These are phyloP conservation scores for Penicillium bialowiezense DNA, from an alignment of 495 filamentous ascomycete genomes.

Conservation along the genomic window DNA sequence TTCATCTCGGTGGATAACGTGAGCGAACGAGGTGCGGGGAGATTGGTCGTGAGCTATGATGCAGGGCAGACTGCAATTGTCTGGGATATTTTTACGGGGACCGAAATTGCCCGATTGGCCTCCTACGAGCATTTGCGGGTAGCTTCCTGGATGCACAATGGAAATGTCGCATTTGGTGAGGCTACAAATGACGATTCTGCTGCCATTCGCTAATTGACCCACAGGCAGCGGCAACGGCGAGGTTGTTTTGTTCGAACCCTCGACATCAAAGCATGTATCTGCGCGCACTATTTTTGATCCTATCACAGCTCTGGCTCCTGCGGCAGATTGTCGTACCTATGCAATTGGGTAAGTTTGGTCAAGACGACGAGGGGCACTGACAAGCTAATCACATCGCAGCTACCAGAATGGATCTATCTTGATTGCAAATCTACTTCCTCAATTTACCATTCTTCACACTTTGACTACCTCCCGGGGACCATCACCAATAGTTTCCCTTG, in stretches of 20 bases:
- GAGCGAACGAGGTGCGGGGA: slow-evolving; percentile 80
- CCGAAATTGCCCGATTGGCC: slow-evolving; percentile 83
- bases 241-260: slow-evolving; percentile 91
- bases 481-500: slow-evolving; percentile 83
- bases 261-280: slow-evolving; percentile 89
- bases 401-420: slow-evolving; percentile 95
- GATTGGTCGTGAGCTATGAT: slow-evolving; percentile 92
- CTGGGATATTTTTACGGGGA: slow-evolving; percentile 92
- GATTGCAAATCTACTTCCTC: slow-evolving; percentile 81
- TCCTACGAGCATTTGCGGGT: slow-evolving; percentile 83
- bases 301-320: slow-evolving; percentile 85
- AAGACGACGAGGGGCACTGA: not conserved
- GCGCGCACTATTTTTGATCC: slow-evolving; percentile 91
- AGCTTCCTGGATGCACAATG: slow-evolving; percentile 95
- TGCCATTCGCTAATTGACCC: slow-evolving; percentile 2
- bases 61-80: slow-evolving; percentile 88
- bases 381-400: slow-evolving; percentile 41
- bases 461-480: slow-evolving; percentile 77
- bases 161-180: slow-evolving; percentile 94
- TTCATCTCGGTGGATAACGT: slow-evolving; percentile 88
- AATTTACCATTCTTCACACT: slow-evolving; percentile 93
- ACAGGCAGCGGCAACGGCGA: slow-evolving; percentile 86
- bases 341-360: slow-evolving; percentile 74
- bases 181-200: not conserved
- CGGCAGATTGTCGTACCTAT: slow-evolving; percentile 92